phyloP scores from a whole-genome alignment of 2,329 filamentous ascomycete genomes.

The Madurella fahalii region DNA sequence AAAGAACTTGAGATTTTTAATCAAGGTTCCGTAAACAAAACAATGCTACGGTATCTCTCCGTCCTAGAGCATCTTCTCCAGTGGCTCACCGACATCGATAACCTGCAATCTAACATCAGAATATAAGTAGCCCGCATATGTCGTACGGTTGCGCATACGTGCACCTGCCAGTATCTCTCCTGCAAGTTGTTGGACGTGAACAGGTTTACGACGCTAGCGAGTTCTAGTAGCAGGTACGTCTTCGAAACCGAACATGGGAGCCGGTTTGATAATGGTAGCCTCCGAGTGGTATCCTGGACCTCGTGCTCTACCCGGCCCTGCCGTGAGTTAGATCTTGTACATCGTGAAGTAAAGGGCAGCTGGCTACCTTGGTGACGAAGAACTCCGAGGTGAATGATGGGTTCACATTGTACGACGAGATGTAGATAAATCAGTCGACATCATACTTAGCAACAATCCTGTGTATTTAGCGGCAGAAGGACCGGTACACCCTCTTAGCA shows the following conservation, averaged over 20 bases:
- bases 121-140: neutral
- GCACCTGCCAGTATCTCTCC: constrained; percentile 85
- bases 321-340: constrained; percentile 12
- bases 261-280: constrained; percentile 94
- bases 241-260: constrained; percentile 92
- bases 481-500: too few species aligned
- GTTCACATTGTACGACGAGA: constrained; percentile 90
- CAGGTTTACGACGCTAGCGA: constrained; percentile 75
- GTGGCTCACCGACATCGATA: constrained; percentile 83
- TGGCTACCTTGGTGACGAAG: constrained; percentile 75
- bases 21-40: too few species aligned
- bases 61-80: constrained; percentile 77
- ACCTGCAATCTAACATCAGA: constrained; percentile 47
- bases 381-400: constrained; percentile 79
- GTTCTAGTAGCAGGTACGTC: constrained; percentile 83
- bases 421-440: constrained; percentile 91
- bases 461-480: too few species aligned
- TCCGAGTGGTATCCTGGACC: constrained; percentile 86
- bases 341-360: neutral
- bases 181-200: constrained; percentile 92
- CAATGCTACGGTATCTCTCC: too few species aligned
- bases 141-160: constrained; percentile 51
- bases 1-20: too few species aligned
- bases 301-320: constrained; percentile 76
- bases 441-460: constrained; percentile 99